Percentiles rank a stretch among this genome's conserved stretches.
Conservation (phyloP, 2,329 filamentous ascomycete genomes). For the Fusarium caatingaense region DNA sequence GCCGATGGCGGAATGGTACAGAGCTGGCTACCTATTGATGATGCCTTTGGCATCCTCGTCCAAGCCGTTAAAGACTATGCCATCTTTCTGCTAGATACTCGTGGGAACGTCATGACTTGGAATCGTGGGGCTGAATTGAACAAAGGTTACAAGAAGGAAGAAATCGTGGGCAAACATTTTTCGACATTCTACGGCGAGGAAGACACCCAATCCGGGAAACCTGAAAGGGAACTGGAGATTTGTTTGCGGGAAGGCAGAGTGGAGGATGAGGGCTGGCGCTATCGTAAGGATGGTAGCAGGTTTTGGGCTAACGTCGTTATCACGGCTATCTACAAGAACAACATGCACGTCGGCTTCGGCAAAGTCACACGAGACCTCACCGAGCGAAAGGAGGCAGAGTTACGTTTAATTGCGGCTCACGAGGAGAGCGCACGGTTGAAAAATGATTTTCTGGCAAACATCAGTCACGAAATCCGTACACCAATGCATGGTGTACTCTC, state of each 20-base stretch:
- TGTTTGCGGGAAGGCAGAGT: conserved; percentile 8
- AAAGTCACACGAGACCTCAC: conserved; percentile 10
- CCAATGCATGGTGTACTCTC: conserved; percentile 12
- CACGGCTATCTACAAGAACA: conserved; percentile 5
- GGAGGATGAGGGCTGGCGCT: conserved; percentile 15
- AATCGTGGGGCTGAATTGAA: conserved; percentile 8
- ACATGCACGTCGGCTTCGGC: conserved; percentile 13
- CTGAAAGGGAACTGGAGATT: conserved; percentile 11
- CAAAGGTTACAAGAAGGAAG: conserved; percentile 11
- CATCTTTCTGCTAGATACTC: conserved; percentile 7
- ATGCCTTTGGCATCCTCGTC: conserved; percentile 6
- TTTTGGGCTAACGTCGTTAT: conserved; percentile 16
- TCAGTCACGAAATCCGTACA: conserved; percentile 13
- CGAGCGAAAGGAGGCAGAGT: conserved; percentile 8
- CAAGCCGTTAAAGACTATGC: conserved; percentile 16
- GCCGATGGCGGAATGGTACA: neutral
- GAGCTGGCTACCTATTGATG: conserved; percentile 11
- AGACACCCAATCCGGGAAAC: conserved; percentile 3
- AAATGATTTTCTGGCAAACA: conserved; percentile 10
- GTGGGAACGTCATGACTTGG: conserved; percentile 10
- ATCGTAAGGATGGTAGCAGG: conserved; percentile 4
- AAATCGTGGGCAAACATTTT: conserved; percentile 10
- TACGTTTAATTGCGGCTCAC: conserved; percentile 2
- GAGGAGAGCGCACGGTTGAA: conserved; percentile 6
- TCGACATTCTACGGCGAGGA: conserved; percentile 9